Percentiles rank a stretch among this genome's conserved stretches.
phyloP scores from a whole-genome alignment of 495 filamentous ascomycete species.

The Neurospora sp. region DNA sequence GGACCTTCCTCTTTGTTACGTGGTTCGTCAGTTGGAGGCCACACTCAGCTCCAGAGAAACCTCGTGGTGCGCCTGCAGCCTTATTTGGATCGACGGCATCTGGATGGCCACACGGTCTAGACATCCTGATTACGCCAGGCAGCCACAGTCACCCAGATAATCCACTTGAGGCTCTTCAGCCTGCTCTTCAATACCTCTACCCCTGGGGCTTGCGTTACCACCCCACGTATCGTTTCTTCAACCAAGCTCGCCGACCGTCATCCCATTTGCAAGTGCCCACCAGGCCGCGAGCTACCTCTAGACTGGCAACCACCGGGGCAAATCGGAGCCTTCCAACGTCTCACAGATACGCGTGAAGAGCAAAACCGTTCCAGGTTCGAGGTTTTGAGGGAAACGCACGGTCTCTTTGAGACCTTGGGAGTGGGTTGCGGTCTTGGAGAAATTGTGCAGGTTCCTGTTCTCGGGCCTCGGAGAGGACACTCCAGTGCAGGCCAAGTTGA shows the following conservation, averaged over 20 bases:
- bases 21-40: not conserved
- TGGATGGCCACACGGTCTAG: not conserved
- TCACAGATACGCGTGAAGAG: not conserved
- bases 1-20: not conserved
- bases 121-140: not conserved
- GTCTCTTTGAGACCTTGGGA: not conserved
- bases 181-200: not conserved
- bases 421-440: not conserved
- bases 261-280: not conserved
- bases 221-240: not conserved
- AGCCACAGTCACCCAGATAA: not conserved
- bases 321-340: not conserved
- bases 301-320: not conserved
- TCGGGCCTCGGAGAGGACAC: not conserved
- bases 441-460: not conserved
- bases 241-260: not conserved
- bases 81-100: not conserved
- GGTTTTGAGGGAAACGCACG: not conserved
- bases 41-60: not conserved
- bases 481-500: not conserved
- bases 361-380: not conserved
- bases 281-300: not conserved
- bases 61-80: not conserved
- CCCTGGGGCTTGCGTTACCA: not conserved
- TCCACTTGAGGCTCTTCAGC: not conserved